Evolutionary conservation across 2,329 filamentous ascomycete genomes (phyloP).

Genomic region (Colletotrichum coccodes): DNA sequence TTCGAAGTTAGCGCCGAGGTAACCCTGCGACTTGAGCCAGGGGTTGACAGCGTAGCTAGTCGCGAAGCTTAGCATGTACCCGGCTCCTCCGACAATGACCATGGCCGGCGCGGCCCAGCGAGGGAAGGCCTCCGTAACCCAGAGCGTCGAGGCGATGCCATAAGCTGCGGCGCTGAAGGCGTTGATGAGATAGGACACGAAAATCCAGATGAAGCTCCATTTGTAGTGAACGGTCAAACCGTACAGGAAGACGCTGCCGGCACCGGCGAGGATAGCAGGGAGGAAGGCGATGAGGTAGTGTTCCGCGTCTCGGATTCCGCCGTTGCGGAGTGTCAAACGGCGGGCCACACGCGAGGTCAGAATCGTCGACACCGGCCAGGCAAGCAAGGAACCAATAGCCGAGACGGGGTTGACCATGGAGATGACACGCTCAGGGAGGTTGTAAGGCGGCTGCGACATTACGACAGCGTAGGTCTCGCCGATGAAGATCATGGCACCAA

Average conservation of each 20-base stretch:
- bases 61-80: constrained; percentile 29
- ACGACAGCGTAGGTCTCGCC: constrained; percentile 35
- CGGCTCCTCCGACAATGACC: constrained; percentile 27
- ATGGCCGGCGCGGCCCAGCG: constrained; percentile 38
- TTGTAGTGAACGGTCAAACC: constrained; percentile 35
- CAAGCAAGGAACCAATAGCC: constrained; percentile 31
- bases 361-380: constrained; percentile 30
- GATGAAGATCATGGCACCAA: constrained; percentile 38
- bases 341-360: constrained; percentile 37
- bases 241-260: constrained; percentile 34
- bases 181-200: constrained; percentile 33
- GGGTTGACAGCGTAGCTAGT: constrained; percentile 12
- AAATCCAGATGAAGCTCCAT: constrained; percentile 27
- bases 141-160: constrained; percentile 37
- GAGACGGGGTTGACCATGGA: constrained; percentile 25
- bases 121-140: constrained; percentile 40
- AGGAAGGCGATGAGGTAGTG: constrained; percentile 39
- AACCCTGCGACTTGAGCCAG: constrained; percentile 27
- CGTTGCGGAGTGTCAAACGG: constrained; percentile 36
- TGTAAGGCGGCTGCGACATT: constrained; percentile 34
- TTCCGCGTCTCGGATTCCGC: constrained; percentile 39
- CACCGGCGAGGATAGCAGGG: constrained; percentile 35
- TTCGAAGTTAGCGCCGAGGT: constrained; percentile 29
- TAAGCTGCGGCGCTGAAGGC: constrained; percentile 35
- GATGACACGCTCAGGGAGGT: constrained; percentile 22